Evolutionary conservation across 768 basidiomycete species (phyloP).

Genomic region (Hygrophorus russula): DNA sequence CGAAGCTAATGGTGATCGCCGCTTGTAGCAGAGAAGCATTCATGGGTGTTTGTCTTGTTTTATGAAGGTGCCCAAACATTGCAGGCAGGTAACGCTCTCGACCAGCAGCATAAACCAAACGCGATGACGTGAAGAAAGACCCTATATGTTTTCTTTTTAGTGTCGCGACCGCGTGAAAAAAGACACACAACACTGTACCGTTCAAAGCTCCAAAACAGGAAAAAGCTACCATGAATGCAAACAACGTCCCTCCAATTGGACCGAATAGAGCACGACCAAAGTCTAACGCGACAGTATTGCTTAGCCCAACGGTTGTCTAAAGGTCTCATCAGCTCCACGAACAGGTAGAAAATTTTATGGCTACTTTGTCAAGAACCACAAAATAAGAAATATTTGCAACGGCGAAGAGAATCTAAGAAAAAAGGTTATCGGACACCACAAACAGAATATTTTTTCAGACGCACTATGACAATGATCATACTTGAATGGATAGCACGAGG

Average conservation of each 20-base stretch:
- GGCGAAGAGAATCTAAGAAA: constrained; percentile 61
- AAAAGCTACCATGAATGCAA: constrained; percentile 85
- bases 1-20: constrained; percentile 61
- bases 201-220: constrained; percentile 95
- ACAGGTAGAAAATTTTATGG: constrained; percentile 4
- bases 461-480: constrained; percentile 71
- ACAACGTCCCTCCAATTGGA: constrained; percentile 72
- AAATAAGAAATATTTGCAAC: constrained; percentile 87
- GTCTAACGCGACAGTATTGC: constrained; percentile 85
- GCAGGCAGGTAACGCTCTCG: constrained; percentile 81
- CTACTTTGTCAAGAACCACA: constrained; percentile 77
- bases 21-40: constrained; percentile 83
- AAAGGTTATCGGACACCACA: constrained; percentile 3
- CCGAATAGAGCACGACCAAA: constrained; percentile 86
- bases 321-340: background rate
- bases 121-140: constrained; percentile 64
- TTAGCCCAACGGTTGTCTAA: constrained; percentile 55
- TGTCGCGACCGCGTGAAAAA: constrained; percentile 7
- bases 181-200: constrained; percentile 29
- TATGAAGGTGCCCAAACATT: constrained; percentile 70
- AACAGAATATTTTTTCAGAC: constrained; percentile 20
- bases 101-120: constrained; percentile 82
- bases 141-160: constrained; percentile 24
- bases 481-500: constrained; percentile 86
- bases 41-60: constrained; percentile 69